Percentiles rank a stretch among this genome's conserved stretches.
Evolutionary conservation across 768 basidiomycete genomes (phyloP).

Genomic region (Calocybe gangraenosa): DNA sequence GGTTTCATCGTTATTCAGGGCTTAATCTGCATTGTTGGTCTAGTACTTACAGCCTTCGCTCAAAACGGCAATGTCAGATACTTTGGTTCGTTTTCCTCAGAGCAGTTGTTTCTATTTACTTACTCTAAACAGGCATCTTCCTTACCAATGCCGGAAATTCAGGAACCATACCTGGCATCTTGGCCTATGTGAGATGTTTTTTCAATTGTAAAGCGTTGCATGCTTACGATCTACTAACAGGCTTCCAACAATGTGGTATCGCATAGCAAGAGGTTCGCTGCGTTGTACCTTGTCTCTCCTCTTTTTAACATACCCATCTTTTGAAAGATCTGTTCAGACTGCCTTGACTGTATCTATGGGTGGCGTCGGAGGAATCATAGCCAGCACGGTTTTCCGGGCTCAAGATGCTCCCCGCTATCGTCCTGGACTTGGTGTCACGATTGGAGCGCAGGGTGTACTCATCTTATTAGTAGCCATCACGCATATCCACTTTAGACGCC

Average conservation of each 20-base stretch:
- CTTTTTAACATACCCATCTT: slow-evolving; percentile 1
- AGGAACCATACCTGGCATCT: slow-evolving; percentile 38
- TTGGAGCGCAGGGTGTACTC: slow-evolving; percentile 36
- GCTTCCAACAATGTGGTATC: slow-evolving; percentile 44
- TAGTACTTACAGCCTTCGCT: slow-evolving; percentile 34
- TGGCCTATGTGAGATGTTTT: slow-evolving; percentile 33
- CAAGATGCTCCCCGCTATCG: slow-evolving; percentile 40
- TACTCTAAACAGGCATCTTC: slow-evolving; percentile 32
- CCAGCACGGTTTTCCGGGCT: slow-evolving; percentile 37
- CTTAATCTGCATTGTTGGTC: slow-evolving; percentile 34
- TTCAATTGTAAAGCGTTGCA: not conserved
- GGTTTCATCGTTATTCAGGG: slow-evolving; percentile 36
- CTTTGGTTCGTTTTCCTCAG: slow-evolving; percentile 27
- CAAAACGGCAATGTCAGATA: slow-evolving; percentile 34
- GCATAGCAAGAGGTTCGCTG: slow-evolving; percentile 36
- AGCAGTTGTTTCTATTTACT: not conserved
- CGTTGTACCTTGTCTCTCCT: not conserved
- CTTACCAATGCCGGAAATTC: slow-evolving; percentile 39
- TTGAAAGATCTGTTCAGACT: slow-evolving; percentile 27
- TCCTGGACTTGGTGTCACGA: slow-evolving; percentile 39
- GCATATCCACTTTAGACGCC: slow-evolving; percentile 30
- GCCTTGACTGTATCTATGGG: slow-evolving; percentile 39
- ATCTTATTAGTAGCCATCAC: slow-evolving; percentile 28
- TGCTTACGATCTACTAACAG: slow-evolving; percentile 15
- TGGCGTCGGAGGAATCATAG: slow-evolving; percentile 40